A percentile compares a stretch with the other conserved stretches of the same genome.
These are phyloP conservation scores for Cladosporium velox DNA, from an alignment of 2,329 filamentous ascomycete species.

Conservation along the genomic window DNA sequence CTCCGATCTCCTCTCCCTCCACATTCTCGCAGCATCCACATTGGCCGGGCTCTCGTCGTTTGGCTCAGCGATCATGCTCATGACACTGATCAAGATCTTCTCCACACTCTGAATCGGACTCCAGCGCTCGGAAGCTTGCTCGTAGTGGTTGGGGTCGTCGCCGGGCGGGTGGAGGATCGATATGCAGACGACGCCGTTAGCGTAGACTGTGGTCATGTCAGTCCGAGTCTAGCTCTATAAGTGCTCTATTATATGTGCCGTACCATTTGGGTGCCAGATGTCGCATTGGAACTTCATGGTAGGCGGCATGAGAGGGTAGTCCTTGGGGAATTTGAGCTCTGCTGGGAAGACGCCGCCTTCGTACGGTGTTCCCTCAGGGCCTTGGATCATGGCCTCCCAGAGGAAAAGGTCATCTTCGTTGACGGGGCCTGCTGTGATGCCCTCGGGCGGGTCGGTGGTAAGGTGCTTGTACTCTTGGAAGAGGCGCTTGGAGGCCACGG, in stretches of 20 bases:
- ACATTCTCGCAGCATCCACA: conserved; percentile 94
- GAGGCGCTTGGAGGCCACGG: conserved; percentile 70
- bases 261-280: conserved; percentile 96
- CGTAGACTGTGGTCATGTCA: conserved; percentile 66
- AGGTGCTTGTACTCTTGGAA: conserved; percentile 96
- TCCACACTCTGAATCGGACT: conserved; percentile 95
- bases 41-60: conserved; percentile 97
- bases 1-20: conserved; percentile 78
- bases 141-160: conserved; percentile 98
- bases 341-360: conserved; percentile 95
- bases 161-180: conserved; percentile 96
- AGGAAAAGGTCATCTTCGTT: conserved; percentile 92
- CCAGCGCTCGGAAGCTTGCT: conserved; percentile 93
- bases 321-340: conserved; percentile 89
- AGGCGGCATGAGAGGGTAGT: conserved; percentile 94
- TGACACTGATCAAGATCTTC: conserved; percentile 94
- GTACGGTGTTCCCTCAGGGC: conserved; percentile 92
- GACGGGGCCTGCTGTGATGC: conserved; percentile 91
- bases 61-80: conserved; percentile 97
- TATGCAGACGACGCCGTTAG: conserved; percentile 90
- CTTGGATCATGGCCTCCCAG: conserved; percentile 96
- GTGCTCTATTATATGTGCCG: conserved; percentile 22
- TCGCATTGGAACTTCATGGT: conserved; percentile 94
- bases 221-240: not conserved
- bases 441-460: conserved; percentile 92